These are phyloP conservation scores for Madurella fahalii DNA, from an alignment of 2,329 filamentous ascomycete genomes.

Conservation along the genomic window DNA sequence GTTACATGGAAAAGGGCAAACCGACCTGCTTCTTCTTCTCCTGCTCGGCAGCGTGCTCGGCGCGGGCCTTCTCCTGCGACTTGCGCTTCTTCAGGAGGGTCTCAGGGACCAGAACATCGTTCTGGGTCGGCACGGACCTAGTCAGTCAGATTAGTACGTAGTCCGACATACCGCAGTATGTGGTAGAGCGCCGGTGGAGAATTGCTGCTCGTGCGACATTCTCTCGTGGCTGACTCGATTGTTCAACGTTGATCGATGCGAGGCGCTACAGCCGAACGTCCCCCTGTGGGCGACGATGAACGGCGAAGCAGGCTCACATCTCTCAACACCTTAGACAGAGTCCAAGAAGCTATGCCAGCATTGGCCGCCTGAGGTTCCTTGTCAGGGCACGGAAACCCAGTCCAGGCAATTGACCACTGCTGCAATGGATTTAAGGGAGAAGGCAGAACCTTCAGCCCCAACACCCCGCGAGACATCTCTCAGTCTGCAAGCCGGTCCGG, in stretches of 20 bases:
- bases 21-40: constrained; percentile 87
- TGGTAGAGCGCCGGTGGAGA: constrained; percentile 80
- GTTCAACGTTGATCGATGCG: constrained; percentile 60
- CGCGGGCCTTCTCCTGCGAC: constrained; percentile 98
- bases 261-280: constrained; percentile 20
- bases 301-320: constrained; percentile 54
- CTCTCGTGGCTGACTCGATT: constrained; percentile 82
- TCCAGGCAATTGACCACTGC: constrained; percentile 34
- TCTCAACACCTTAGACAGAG: constrained; percentile 66
- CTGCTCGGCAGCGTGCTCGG: constrained; percentile 73
- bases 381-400: constrained; percentile 1
- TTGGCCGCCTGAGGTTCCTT: constrained; percentile 1
- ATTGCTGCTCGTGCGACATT: constrained; percentile 92
- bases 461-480: constrained; percentile 66
- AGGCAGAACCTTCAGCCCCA: constrained; percentile 68
- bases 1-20: constrained; percentile 36
- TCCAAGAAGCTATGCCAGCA: constrained; percentile 51
- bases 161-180: constrained; percentile 62
- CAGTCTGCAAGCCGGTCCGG: constrained; percentile 41
- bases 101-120: constrained; percentile 97
- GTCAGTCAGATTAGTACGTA: constrained; percentile 72
- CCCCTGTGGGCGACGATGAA: not conserved
- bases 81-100: constrained; percentile 99
- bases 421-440: constrained; percentile 77
- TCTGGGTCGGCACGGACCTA: constrained; percentile 87